Percentiles rank a stretch among this genome's conserved stretches.
phyloP scores from a whole-genome alignment of 768 basidiomycete species.

The Lactarius hengduanensis region DNA sequence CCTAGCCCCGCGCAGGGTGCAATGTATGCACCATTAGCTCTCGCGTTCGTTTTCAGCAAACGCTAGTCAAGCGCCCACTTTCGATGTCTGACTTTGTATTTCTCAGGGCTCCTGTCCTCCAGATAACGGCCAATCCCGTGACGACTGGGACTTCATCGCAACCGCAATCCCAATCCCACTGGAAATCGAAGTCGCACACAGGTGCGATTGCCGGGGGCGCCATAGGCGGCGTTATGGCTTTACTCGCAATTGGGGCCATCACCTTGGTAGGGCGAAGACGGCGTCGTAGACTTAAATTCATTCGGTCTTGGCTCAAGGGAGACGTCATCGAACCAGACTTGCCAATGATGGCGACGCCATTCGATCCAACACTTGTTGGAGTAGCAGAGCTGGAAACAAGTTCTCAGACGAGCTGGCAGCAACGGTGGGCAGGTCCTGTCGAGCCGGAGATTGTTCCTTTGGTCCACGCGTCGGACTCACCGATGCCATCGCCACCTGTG shows the following conservation, averaged over 20 bases:
- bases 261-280: slow-evolving; percentile 6
- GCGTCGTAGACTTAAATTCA: background rate
- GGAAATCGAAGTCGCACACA: background rate
- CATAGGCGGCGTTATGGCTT: slow-evolving; percentile 16
- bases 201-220: slow-evolving; percentile 25
- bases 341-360: slow-evolving; percentile 1
- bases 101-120: background rate
- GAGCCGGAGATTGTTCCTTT: background rate
- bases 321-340: background rate
- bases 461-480: background rate
- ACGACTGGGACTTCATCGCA: background rate
- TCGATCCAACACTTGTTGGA: background rate
- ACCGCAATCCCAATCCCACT: no score
- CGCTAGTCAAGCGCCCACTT: background rate
- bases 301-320: background rate
- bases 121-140: background rate
- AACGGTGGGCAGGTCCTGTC: background rate
- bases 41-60: slow-evolving; percentile 23
- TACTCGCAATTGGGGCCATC: background rate
- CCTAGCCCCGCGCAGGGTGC: slow-evolving; percentile 30
- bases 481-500: background rate
- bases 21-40: slow-evolving; percentile 31
- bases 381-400: background rate
- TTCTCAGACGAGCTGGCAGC: background rate
- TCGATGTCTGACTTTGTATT: background rate